Evolutionary conservation across 768 basidiomycete species (phyloP).

Genomic region (Hypsizygus marmoreus): DNA sequence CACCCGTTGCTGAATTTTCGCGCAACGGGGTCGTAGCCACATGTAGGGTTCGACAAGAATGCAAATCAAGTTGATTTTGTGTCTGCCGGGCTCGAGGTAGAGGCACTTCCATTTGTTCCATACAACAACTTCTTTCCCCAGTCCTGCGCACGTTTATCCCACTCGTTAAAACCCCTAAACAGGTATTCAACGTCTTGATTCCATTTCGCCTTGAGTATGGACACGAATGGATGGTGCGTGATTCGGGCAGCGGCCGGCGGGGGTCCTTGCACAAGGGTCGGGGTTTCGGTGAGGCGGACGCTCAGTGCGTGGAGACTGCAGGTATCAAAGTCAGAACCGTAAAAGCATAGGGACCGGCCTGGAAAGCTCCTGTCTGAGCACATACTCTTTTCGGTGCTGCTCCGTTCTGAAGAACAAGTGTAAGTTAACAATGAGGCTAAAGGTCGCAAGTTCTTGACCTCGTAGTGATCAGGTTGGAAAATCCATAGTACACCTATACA

Average conservation of each 20-base stretch:
- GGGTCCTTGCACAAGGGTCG: slow-evolving; percentile 48
- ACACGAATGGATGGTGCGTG: slow-evolving; percentile 43
- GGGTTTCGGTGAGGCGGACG: slow-evolving; percentile 51
- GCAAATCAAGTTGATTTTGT: neutral
- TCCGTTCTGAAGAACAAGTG: slow-evolving; percentile 44
- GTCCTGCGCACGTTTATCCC: slow-evolving; percentile 47
- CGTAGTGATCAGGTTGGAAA: slow-evolving; percentile 64
- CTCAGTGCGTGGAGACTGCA: slow-evolving; percentile 51
- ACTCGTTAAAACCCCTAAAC: slow-evolving; percentile 43
- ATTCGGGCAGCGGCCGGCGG: slow-evolving; percentile 58
- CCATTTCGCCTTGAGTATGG: slow-evolving; percentile 57
- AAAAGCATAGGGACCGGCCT: neutral
- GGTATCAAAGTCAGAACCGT: no score
- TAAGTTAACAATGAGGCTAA: slow-evolving; percentile 3
- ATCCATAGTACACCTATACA: slow-evolving; percentile 66
- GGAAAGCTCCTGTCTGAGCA: slow-evolving; percentile 4
- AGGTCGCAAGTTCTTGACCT: slow-evolving; percentile 37
- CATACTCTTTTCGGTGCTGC: slow-evolving; percentile 58
- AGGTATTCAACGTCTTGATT: slow-evolving; percentile 55
- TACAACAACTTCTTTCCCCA: slow-evolving; percentile 52
- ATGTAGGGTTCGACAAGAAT: no score
- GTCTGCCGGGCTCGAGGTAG: neutral
- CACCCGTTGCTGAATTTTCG: no score
- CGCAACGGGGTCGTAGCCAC: no score
- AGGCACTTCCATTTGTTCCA: slow-evolving; percentile 30